Evolutionary conservation across 163 green algal genomes (phyloP).

Genomic region (Coccomyxa subellipsoidea): DNA sequence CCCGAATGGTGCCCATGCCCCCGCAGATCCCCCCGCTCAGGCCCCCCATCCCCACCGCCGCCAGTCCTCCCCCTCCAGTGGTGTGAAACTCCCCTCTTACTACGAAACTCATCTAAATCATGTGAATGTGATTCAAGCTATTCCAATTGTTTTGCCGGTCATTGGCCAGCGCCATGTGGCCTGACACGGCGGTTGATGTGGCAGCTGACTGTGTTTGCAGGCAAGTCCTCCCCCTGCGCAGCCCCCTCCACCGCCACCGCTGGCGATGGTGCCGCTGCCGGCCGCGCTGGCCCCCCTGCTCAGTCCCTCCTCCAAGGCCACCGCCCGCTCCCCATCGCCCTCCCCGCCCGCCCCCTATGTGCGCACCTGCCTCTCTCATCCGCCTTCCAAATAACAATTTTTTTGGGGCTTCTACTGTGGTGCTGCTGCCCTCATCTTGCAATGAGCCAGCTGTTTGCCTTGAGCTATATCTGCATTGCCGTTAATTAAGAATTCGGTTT

Average conservation of each 20-base stretch:
- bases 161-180: too few species aligned
- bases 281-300: constrained; percentile 2
- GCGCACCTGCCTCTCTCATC: background rate
- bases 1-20: background rate
- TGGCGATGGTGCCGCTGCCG: background rate
- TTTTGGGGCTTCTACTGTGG: too few species aligned
- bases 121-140: background rate
- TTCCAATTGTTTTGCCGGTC: too few species aligned
- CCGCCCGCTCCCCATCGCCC: background rate
- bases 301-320: background rate
- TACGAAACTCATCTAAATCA: background rate
- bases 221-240: background rate
- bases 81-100: background rate
- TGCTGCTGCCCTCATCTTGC: too few species aligned
- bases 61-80: background rate
- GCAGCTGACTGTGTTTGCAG: background rate
- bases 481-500: too few species aligned
- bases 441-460: too few species aligned
- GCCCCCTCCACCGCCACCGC: background rate
- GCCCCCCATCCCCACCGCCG: background rate
- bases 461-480: too few species aligned
- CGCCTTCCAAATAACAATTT: too few species aligned
- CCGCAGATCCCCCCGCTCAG: background rate
- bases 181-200: too few species aligned
- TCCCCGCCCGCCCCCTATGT: background rate